Evolutionary conservation across 164 flowering plant species (phyloP).

Genomic region (Stephania yunnanensis): DNA sequence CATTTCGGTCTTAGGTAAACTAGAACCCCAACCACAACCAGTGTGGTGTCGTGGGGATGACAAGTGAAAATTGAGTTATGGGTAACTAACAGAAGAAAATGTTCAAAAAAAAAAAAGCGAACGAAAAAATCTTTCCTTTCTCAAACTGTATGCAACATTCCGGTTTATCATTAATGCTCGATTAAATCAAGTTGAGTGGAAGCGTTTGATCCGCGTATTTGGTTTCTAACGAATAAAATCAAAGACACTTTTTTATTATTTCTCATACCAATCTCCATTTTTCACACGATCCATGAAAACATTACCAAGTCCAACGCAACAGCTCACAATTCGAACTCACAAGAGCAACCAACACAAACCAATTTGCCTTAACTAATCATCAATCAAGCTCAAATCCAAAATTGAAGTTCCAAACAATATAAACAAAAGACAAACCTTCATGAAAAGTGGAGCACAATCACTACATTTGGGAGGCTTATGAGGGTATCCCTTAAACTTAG

Average conservation of each 20-base stretch:
- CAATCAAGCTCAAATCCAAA: not conserved
- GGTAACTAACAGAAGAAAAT: no score
- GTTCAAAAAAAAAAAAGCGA: not conserved
- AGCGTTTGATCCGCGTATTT: no score
- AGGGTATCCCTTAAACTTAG: constrained; percentile 74
- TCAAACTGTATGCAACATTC: not conserved
- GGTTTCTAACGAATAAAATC: not conserved
- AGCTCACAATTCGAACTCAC: not conserved
- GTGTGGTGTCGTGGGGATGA: no score
- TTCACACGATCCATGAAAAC: not conserved
- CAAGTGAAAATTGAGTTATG: no score
- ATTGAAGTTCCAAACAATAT: no score
- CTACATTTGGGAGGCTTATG: constrained; percentile 86
- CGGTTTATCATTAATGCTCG: not conserved
- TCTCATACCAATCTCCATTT: not conserved
- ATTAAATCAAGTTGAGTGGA: no score
- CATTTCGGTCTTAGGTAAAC: no score
- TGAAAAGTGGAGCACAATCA: constrained; percentile 82
- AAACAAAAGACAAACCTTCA: constrained; percentile 50
- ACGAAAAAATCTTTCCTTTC: not conserved
- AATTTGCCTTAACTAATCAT: not conserved
- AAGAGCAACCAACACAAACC: not conserved
- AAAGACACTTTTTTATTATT: not conserved
- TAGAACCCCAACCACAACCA: no score
- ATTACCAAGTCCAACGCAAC: not conserved